Base-by-base conservation (phyloP, 2,329 filamentous ascomycete species). In the Venturia oleaginea region DNA sequence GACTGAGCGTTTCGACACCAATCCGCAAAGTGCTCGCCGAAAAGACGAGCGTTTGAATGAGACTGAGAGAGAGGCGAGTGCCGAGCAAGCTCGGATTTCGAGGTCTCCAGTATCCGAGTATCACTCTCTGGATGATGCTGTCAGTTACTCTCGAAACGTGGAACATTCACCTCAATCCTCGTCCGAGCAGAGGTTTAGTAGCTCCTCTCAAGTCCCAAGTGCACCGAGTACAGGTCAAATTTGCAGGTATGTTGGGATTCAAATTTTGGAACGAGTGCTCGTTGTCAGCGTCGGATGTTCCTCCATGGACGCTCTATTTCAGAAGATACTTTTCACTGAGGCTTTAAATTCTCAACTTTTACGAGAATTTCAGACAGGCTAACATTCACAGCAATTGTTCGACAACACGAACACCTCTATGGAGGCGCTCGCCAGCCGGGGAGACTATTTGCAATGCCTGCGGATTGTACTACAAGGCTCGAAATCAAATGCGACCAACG, bases 371-470 rank as follows among this genome's bases (percentile, higher is more conserved):
- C 40, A 62, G 40, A 32, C 48, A 40, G 34, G 51, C 62, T 62
- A 13, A 62, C 61, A 48, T 61, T 61, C 67, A 63, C 68, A 99
- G 94, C 74, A 99, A 99, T 76, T 99, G 94, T 74, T 89, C 88
- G 65, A 97, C 94, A 19, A 97, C 92, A 62, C 87, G 89, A 74
- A 99, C 94, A 59, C 94, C 94, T 30, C 78, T 99, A 43, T 99
- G 94, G 94, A 86, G 94, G 73, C 86, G 94, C 72, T 96, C 93
- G 19, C 93, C 93, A 0, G 87, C 92, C 71, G 94, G 94, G 37
- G 89, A 91, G 64, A 97, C 92, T 34, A 97, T 99, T 66, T 99
- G 94, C 78, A 99, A 99, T 77, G 94, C 94, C 6, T 99, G 94
- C 72, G 94, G 94, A 51, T 82, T 99, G 19, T 99, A 99, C 75